A percentile compares a stretch with the other conserved stretches of the same genome.
Evolutionary conservation across 257 asterid genomes (phyloP).

Genomic region (Apocynum venetum): DNA sequence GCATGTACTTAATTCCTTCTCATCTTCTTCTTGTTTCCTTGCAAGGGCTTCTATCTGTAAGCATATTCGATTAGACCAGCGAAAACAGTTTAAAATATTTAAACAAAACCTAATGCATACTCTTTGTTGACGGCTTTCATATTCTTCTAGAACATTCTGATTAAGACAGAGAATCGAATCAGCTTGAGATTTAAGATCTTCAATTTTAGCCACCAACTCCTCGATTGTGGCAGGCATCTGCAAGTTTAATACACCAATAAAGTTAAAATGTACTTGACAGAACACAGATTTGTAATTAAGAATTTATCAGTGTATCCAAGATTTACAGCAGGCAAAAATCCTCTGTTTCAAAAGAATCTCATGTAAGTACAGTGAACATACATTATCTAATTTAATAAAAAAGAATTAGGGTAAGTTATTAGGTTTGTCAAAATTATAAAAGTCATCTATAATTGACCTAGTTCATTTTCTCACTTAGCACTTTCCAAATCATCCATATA

Average conservation of each 20-base stretch:
- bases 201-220: constrained; percentile 80
- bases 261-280: background rate
- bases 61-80: constrained; percentile 14
- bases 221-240: constrained; percentile 95
- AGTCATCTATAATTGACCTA: background rate
- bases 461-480: background rate
- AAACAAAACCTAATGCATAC: constrained; percentile 29
- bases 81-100: constrained; percentile 12
- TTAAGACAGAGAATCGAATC: constrained; percentile 78
- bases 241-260: constrained; percentile 11
- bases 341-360: background rate
- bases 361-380: background rate
- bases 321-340: background rate
- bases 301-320: background rate
- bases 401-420: background rate
- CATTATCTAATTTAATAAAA: background rate
- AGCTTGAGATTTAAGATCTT: constrained; percentile 75
- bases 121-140: constrained; percentile 72
- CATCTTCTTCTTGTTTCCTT: constrained; percentile 55
- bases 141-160: constrained; percentile 78
- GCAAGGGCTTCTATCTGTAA: constrained; percentile 69
- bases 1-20: constrained; percentile 41
- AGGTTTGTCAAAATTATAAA: background rate
- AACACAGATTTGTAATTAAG: background rate
- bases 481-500: background rate